Evolutionary conservation across 495 filamentous ascomycete species (phyloP).

Genomic region (Clohesyomyces aquaticus): DNA sequence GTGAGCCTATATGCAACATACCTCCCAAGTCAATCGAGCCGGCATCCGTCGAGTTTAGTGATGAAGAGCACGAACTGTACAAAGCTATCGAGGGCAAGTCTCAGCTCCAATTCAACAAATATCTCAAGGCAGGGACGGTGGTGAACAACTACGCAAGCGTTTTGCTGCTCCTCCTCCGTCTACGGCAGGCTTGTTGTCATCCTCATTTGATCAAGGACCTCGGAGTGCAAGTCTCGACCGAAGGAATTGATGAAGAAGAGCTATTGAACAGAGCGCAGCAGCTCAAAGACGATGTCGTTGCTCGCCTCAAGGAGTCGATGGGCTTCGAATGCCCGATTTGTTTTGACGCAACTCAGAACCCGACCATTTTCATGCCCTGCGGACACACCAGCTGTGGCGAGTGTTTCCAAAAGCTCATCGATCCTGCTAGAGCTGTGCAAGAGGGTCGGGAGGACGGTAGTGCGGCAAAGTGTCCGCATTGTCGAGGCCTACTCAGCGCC

Average conservation of each 20-base stretch:
- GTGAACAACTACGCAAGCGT: constrained; percentile 83
- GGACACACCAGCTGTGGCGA: constrained; percentile 81
- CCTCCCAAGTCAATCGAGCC: constrained; percentile 70
- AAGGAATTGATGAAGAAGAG: constrained; percentile 55
- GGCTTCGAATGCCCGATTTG: constrained; percentile 75
- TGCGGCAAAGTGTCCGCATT: constrained; percentile 75
- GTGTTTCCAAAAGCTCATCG: constrained; percentile 75
- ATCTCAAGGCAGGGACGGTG: constrained; percentile 70
- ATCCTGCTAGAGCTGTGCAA: constrained; percentile 58
- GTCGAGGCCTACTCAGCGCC: constrained; percentile 65
- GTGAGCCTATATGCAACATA: constrained; percentile 76
- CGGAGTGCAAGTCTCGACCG: constrained; percentile 57
- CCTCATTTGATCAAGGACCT: constrained; percentile 85
- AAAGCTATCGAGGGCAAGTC: constrained; percentile 67
- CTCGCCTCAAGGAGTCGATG: constrained; percentile 65
- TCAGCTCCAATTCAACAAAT: constrained; percentile 75
- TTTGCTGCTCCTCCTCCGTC: constrained; percentile 80
- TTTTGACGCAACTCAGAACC: constrained; percentile 73
- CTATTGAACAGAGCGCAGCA: constrained; percentile 68
- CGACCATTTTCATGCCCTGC: constrained; percentile 81
- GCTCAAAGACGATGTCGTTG: constrained; percentile 64
- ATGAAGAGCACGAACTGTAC: constrained; percentile 76
- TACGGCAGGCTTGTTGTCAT: constrained; percentile 93
- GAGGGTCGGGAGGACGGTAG: constrained; percentile 61
- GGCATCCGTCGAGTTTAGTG: constrained; percentile 70